Evolutionary conservation across 345 rosid genomes (phyloP).

Genomic region (Linum lewisii): DNA sequence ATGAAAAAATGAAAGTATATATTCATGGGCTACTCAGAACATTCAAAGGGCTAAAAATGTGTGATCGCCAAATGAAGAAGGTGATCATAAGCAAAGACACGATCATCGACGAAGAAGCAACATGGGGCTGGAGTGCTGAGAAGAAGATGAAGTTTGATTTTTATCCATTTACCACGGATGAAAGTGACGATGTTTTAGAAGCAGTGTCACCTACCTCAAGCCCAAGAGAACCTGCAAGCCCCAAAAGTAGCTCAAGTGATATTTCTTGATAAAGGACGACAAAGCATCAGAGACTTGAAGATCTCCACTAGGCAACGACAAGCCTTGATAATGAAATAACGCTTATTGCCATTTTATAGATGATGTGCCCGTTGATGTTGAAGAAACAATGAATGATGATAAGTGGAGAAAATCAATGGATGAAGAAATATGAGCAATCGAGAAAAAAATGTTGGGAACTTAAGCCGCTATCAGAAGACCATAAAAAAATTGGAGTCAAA

Average conservation of each 20-base stretch:
- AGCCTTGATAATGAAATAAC: not conserved
- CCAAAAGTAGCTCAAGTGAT: not conserved
- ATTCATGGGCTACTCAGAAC: too few relatives aligned
- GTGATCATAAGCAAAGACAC: too few relatives aligned
- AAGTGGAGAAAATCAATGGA: not conserved
- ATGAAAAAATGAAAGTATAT: too few relatives aligned
- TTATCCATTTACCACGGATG: too few relatives aligned
- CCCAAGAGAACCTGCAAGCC: not conserved
- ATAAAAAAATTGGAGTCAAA: slow-evolving; percentile 2
- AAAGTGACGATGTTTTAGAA: too few relatives aligned
- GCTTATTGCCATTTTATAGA: not conserved
- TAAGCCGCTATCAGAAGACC: not conserved
- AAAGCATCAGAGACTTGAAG: not conserved
- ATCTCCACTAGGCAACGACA: not conserved
- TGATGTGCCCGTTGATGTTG: not conserved
- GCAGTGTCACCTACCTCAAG: too few relatives aligned
- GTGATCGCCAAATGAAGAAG: too few relatives aligned
- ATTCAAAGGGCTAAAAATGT: too few relatives aligned
- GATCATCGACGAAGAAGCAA: too few relatives aligned
- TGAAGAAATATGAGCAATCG: not conserved
- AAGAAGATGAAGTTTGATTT: too few relatives aligned
- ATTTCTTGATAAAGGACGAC: too few relatives aligned
- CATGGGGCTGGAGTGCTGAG: too few relatives aligned
- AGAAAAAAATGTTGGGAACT: slow-evolving; percentile 1
- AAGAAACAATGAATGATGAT: not conserved